Percentiles rank a stretch among this genome's conserved stretches.
These are phyloP conservation scores for Tetrahymena malaccensis DNA, from an alignment of 73 alveolate species.

Conservation along the genomic window DNA sequence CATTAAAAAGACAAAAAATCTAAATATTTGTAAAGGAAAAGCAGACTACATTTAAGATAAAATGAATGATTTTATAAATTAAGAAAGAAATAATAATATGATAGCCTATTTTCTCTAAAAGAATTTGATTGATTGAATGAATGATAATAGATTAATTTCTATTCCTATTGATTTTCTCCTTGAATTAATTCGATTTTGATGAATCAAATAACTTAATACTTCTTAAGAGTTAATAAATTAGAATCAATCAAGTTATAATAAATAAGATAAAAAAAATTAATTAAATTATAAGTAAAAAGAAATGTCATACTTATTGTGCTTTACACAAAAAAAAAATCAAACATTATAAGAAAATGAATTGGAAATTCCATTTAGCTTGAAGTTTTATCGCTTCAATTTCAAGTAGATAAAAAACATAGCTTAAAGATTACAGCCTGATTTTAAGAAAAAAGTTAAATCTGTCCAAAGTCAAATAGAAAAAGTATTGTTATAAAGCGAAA, in stretches of 20 bases:
- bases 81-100: no score
- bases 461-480: neutral
- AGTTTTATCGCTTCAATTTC: neutral
- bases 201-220: neutral
- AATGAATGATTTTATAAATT: no score
- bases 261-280: neutral
- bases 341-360: neutral
- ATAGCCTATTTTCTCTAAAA: no score
- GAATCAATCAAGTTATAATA: neutral
- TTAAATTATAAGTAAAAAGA: neutral
- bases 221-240: neutral
- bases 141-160: no score
- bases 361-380: neutral
- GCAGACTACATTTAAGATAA: no score
- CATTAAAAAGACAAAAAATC: no score
- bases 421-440: neutral
- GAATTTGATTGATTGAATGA: no score
- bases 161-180: no score
- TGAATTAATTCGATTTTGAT: no score
- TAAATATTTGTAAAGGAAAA: no score
- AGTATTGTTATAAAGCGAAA: neutral
- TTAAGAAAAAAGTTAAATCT: neutral
- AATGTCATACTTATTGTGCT: neutral
- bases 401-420: neutral
- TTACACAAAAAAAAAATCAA: neutral